Percentiles rank a stretch among this genome's conserved stretches.
Conservation (phyloP, 2,329 filamentous ascomycete species). For the Epichloe sibirici region DNA sequence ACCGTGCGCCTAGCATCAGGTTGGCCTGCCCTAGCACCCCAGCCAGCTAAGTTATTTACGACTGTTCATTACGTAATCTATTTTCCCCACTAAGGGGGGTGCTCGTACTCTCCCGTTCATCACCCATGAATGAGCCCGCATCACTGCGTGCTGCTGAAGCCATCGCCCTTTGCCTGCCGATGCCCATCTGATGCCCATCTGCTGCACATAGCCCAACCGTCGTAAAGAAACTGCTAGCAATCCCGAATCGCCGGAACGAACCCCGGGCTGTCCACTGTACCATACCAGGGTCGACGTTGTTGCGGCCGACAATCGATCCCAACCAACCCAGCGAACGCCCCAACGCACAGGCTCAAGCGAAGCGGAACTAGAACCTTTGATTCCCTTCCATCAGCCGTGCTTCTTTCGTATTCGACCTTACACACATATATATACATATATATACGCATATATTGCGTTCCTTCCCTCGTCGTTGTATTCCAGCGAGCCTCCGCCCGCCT, state of each 20-base stretch:
- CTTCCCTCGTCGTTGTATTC: conserved; percentile 7
- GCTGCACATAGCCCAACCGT: neutral
- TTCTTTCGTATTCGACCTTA: neutral
- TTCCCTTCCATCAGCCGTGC: neutral
- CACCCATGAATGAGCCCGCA: neutral
- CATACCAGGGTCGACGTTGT: neutral
- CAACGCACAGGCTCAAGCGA: neutral
- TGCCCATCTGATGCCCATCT: neutral
- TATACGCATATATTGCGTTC: neutral
- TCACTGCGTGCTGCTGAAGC: neutral
- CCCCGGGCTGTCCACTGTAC: neutral
- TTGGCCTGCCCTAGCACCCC: neutral
- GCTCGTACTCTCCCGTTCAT: neutral
- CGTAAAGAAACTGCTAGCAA: neutral
- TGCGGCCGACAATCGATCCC: neutral
- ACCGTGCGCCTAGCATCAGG: neutral
- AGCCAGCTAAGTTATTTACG: no score
- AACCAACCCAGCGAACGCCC: conserved; percentile 1
- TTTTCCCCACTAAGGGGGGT: no score
- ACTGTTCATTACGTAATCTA: no score
- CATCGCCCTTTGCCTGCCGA: neutral
- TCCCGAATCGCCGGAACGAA: neutral
- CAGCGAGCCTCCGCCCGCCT: conserved; percentile 23
- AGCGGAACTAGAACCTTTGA: neutral
- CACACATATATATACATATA: neutral